Conservation (phyloP, 306 rosid genomes). For the Abrus pulchellus region DNA sequence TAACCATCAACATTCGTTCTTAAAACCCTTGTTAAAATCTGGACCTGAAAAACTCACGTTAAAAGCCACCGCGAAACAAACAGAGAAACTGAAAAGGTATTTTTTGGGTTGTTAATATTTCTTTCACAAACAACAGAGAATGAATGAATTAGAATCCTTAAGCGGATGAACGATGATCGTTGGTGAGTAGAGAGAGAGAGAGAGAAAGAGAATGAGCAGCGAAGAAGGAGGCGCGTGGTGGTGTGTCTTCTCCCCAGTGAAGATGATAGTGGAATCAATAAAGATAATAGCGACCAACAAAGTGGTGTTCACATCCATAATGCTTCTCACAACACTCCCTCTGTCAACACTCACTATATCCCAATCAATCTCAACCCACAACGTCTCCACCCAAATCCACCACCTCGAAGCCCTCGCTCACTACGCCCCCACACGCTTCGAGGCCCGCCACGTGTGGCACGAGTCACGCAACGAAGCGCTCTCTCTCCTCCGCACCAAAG, state of each 20-base stretch:
- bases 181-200: slow-evolving; percentile 3
- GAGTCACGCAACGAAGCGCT: slow-evolving; percentile 76
- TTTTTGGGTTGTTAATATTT: too few relatives aligned
- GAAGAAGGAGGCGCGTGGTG: slow-evolving; percentile 31
- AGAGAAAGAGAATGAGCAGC: slow-evolving; percentile 50
- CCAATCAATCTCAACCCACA: slow-evolving; percentile 60
- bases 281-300: slow-evolving; percentile 57
- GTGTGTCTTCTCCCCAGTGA: slow-evolving; percentile 39
- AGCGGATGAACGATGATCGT: not conserved
- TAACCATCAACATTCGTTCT: too few relatives aligned
- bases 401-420: slow-evolving; percentile 74
- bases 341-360: slow-evolving; percentile 66
- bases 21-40: too few relatives aligned
- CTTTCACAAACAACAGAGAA: too few relatives aligned
- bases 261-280: slow-evolving; percentile 55
- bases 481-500: slow-evolving; percentile 64
- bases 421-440: slow-evolving; percentile 71
- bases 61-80: too few relatives aligned
- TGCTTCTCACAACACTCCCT: slow-evolving; percentile 64
- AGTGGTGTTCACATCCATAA: slow-evolving; percentile 56
- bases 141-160: too few relatives aligned
- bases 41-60: too few relatives aligned
- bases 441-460: slow-evolving; percentile 77
- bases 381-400: slow-evolving; percentile 60
- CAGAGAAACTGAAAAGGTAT: too few relatives aligned